Evolutionary conservation across 805 yeast species (phyloP).

Genomic region (Metschnikowia aberdeeniae): DNA sequence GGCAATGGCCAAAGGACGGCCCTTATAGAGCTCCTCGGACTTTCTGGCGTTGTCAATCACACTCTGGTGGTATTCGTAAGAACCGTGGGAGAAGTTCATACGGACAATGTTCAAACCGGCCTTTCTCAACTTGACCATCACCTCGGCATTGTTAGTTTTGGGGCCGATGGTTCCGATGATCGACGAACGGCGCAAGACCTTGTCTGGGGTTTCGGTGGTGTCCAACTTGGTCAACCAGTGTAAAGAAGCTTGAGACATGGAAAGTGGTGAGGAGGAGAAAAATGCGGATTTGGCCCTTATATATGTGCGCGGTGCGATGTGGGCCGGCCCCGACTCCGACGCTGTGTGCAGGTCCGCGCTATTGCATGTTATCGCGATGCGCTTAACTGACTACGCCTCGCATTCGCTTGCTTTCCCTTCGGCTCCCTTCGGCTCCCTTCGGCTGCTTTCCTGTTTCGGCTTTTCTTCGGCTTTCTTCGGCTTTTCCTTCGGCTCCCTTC

Average conservation of each 20-base stretch:
- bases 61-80: constrained; percentile 95
- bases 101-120: constrained; percentile 98
- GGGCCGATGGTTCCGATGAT: constrained; percentile 99
- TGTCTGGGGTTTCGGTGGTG: constrained; percentile 68
- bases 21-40: constrained; percentile 84
- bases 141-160: constrained; percentile 87
- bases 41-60: constrained; percentile 95
- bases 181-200: constrained; percentile 85
- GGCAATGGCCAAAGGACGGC: constrained; percentile 98
- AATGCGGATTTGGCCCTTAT: constrained; percentile 11
- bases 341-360: constrained; percentile 12
- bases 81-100: constrained; percentile 99
- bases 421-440: no score
- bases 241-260: constrained; percentile 46
- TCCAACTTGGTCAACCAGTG: constrained; percentile 83
- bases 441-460: no score
- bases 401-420: no score
- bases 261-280: constrained; percentile 2
- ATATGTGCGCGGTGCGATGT: constrained; percentile 24
- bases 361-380: constrained; percentile 2
- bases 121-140: constrained; percentile 81
- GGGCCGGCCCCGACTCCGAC: constrained; percentile 22
- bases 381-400: background rate
- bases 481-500: no score
- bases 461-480: no score